phyloP scores from a whole-genome alignment of 495 filamentous ascomycete genomes.

The Aspergillus nanangensis region DNA sequence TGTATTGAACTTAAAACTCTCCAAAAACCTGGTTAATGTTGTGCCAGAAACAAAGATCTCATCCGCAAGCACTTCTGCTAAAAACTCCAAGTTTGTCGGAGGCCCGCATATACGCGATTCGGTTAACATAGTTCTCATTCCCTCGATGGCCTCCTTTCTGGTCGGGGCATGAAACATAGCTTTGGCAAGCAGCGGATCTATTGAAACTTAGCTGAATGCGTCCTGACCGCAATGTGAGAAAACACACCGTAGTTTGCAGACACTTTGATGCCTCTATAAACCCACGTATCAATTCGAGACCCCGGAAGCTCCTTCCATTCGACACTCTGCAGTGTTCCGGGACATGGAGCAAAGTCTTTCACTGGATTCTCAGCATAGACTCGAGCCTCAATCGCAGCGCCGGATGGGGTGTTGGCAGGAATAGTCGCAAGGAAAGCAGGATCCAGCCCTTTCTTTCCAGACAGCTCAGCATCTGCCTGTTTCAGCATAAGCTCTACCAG shows the following conservation, averaged over 20 bases:
- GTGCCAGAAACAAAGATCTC: constrained; percentile 38
- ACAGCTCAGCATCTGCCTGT: constrained; percentile 45
- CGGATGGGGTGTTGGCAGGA: constrained; percentile 29
- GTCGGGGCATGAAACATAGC: constrained; percentile 48
- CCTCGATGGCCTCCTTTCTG: constrained; percentile 38
- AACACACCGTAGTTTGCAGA: constrained; percentile 48
- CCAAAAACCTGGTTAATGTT: constrained; percentile 51
- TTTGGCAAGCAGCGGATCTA: constrained; percentile 60
- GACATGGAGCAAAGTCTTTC: constrained; percentile 51
- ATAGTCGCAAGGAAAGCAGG: constrained; percentile 24
- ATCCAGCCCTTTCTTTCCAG: constrained; percentile 36
- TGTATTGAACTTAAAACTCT: constrained; percentile 44
- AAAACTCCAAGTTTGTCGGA: constrained; percentile 53
- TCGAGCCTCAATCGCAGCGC: constrained; percentile 54
- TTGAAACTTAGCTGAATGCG: too few species aligned
- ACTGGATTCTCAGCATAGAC: constrained; percentile 60
- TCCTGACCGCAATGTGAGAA: too few species aligned
- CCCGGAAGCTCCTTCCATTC: constrained; percentile 41
- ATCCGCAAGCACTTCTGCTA: constrained; percentile 40
- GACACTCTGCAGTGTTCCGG: constrained; percentile 53
- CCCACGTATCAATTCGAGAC: constrained; percentile 58
- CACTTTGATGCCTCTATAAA: constrained; percentile 49
- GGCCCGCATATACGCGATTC: constrained; percentile 48
- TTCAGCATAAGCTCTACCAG: constrained; percentile 52
- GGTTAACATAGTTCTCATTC: constrained; percentile 36